A percentile compares a stretch with the other conserved stretches of the same genome.
These are phyloP conservation scores for Tricholoma terreum DNA, from an alignment of 768 basidiomycete genomes.

Conservation along the genomic window DNA sequence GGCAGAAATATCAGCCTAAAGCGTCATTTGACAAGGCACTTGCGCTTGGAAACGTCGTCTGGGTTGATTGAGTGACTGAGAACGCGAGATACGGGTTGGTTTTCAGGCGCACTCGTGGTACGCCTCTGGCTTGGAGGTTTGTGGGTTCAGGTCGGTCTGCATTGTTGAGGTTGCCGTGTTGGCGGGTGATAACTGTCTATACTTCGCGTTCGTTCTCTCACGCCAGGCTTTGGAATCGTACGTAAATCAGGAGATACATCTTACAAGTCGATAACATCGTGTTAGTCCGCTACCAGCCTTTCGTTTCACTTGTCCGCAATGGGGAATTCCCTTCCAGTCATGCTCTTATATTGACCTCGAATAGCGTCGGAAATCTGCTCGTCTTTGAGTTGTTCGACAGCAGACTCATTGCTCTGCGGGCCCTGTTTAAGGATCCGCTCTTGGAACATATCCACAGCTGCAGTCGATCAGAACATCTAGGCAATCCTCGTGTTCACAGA, in stretches of 20 bases:
- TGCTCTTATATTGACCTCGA: constrained; percentile 29
- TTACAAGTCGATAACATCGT: no score
- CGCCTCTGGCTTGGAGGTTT: no score
- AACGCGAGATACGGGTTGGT: no score
- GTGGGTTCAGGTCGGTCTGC: no score
- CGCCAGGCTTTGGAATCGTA: no score
- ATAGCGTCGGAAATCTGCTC: constrained; percentile 41
- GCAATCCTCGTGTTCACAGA: background rate
- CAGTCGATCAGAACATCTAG: background rate
- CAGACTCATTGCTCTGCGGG: constrained; percentile 40
- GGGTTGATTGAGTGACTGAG: constrained; percentile 33
- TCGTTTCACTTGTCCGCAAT: constrained; percentile 26
- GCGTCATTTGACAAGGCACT: constrained; percentile 25
- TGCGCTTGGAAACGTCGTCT: constrained; percentile 23
- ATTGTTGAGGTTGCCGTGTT: no score
- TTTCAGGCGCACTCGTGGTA: no score
- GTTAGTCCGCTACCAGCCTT: no score
- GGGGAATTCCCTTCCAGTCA: constrained; percentile 37
- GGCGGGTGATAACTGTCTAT: no score
- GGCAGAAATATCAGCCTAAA: constrained; percentile 29
- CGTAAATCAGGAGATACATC: no score
- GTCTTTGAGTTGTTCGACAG: constrained; percentile 41
- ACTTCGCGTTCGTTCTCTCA: no score
- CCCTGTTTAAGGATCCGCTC: constrained; percentile 34
- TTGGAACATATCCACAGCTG: constrained; percentile 41